Evolutionary conservation across 768 basidiomycete species (phyloP).

Genomic region (Suillus sp.): DNA sequence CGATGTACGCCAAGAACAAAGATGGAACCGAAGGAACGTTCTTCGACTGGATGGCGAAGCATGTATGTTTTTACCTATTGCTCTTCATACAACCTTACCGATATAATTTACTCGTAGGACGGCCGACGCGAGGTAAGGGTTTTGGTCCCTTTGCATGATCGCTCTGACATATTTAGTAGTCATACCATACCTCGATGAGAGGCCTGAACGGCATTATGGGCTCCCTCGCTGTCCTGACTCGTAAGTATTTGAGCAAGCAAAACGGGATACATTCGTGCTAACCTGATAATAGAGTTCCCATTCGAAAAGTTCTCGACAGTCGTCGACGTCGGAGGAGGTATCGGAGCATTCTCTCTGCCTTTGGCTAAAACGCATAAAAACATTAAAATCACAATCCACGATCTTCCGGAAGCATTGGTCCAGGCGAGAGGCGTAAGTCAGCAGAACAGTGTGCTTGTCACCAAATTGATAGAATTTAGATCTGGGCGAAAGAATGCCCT

Average conservation of each 20-base stretch:
- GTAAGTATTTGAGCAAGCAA: constrained; percentile 15
- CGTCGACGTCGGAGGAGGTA: constrained; percentile 39
- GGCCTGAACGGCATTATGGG: constrained; percentile 28
- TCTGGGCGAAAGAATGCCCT: constrained; percentile 29
- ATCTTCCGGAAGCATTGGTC: constrained; percentile 28
- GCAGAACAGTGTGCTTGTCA: background rate
- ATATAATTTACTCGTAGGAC: constrained; percentile 15
- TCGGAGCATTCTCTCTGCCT: constrained; percentile 34
- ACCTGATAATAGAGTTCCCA: constrained; percentile 29
- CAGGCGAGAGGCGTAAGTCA: constrained; percentile 22
- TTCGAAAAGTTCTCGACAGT: constrained; percentile 32
- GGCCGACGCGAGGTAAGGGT: constrained; percentile 22
- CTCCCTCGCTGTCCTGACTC: constrained; percentile 25
- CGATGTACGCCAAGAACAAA: constrained; percentile 25
- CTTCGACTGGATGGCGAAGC: constrained; percentile 27
- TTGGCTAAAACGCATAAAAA: constrained; percentile 31
- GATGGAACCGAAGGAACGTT: constrained; percentile 23
- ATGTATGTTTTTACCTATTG: constrained; percentile 18
- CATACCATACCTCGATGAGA: constrained; percentile 28
- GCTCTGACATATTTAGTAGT: constrained; percentile 13
- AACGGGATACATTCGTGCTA: background rate
- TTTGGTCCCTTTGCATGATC: background rate
- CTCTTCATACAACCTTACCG: background rate
- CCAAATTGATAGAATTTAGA: constrained; percentile 17
- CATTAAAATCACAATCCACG: constrained; percentile 37